Percentiles rank a stretch among this genome's conserved stretches.
Evolutionary conservation across 2,329 filamentous ascomycete genomes (phyloP).

Genomic region (Sporothrix globosa): DNA sequence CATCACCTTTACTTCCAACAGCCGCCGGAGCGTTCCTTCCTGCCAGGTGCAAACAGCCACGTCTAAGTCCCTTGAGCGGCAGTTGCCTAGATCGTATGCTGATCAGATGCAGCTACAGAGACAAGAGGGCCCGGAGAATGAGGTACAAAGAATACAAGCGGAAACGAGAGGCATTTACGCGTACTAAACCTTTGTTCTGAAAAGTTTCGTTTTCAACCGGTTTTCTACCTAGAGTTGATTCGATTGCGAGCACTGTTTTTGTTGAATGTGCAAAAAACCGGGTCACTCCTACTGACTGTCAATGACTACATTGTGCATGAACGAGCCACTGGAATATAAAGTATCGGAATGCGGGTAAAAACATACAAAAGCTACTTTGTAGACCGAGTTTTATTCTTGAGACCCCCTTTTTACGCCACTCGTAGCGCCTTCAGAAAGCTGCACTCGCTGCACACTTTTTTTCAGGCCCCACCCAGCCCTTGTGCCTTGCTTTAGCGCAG

Average conservation of each 20-base stretch:
- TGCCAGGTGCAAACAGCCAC: neutral
- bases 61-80: conserved; percentile 6
- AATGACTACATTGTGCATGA: conserved; percentile 5
- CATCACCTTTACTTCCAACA: neutral
- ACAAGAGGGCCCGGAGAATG: neutral
- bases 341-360: neutral
- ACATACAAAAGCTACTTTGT: neutral
- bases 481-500: conserved; percentile 23
- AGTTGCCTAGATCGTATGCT: neutral
- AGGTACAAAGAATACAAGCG: neutral
- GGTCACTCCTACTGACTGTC: neutral
- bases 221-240: neutral
- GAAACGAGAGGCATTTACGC: neutral
- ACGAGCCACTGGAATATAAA: neutral
- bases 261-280: neutral
- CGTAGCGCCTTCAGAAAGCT: neutral
- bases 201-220: neutral
- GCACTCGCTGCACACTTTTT: neutral
- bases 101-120: neutral
- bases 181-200: neutral
- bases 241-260: neutral
- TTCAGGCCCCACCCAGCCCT: neutral
- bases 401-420: neutral
- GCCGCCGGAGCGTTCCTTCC: conserved; percentile 7
- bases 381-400: neutral